Evolutionary conservation across 2,329 filamentous ascomycete species (phyloP).

Genomic region (Boeremia exigua): DNA sequence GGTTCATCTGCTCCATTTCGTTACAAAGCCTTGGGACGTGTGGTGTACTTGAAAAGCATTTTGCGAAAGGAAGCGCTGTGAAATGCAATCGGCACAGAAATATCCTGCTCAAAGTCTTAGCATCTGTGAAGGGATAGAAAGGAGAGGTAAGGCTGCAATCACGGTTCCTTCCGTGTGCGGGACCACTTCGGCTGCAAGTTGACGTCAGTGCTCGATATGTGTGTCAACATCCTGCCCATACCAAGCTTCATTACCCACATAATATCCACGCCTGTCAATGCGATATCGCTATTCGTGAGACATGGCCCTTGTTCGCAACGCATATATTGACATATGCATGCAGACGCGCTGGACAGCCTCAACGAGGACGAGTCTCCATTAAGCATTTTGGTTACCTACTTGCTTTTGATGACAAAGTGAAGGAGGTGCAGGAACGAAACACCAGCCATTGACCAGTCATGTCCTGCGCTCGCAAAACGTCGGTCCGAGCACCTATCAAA

Average conservation of each 20-base stretch:
- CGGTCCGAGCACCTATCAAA: slow-evolving; percentile 8
- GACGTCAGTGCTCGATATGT: background rate
- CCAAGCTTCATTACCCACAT: slow-evolving; percentile 2
- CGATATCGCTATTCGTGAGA: background rate
- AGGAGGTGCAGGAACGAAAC: background rate
- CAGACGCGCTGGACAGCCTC: background rate
- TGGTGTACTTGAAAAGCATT: no score
- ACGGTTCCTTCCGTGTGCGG: slow-evolving; percentile 14
- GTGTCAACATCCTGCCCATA: slow-evolving; percentile 6
- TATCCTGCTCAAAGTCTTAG: no score
- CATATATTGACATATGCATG: slow-evolving; percentile 3
- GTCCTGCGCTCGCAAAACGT: background rate
- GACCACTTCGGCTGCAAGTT: background rate
- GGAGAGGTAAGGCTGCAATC: background rate
- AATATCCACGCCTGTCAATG: background rate
- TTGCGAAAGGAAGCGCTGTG: no score
- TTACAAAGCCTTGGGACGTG: no score
- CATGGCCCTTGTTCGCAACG: background rate
- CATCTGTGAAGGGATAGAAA: background rate
- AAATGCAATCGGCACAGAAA: no score
- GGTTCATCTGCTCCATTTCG: no score
- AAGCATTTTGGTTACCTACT: background rate
- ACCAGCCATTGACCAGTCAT: background rate
- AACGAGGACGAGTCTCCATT: background rate
- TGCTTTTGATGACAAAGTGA: background rate